A percentile compares a stretch with the other conserved stretches of the same genome.
Conservation (phyloP, 371 early-diverging fungal genomes). For the Choanephora cucurbitarum region DNA sequence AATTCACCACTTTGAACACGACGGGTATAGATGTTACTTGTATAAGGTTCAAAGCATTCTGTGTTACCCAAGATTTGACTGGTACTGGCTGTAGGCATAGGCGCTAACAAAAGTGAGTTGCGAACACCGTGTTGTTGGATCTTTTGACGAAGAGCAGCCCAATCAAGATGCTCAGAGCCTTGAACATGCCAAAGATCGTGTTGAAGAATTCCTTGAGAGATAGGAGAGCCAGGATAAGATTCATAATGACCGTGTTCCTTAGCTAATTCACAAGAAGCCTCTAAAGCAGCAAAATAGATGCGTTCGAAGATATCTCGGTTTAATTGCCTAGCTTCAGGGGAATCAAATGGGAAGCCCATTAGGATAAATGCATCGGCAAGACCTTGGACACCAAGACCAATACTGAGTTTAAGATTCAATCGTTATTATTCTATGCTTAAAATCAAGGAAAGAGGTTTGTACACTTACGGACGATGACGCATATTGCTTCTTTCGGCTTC, state of each 20-base stretch:
- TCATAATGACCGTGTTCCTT: constrained; percentile 84
- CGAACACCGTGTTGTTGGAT: constrained; percentile 94
- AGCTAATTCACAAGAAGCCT: constrained; percentile 95
- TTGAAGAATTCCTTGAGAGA: constrained; percentile 94
- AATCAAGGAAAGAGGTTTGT: neutral
- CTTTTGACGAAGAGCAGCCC: constrained; percentile 83
- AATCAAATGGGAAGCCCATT: constrained; percentile 97
- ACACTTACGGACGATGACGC: constrained; percentile 89
- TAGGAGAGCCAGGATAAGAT: constrained; percentile 90
- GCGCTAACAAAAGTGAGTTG: constrained; percentile 97
- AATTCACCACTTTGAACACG: constrained; percentile 99
- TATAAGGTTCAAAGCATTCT: constrained; percentile 99
- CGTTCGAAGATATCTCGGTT: constrained; percentile 97
- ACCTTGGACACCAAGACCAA: constrained; percentile 99
- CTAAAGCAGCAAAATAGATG: constrained; percentile 97
- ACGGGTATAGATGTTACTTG: constrained; percentile 97
- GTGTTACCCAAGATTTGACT: constrained; percentile 99
- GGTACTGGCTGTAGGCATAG: constrained; percentile 99
- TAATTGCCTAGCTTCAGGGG: constrained; percentile 84
- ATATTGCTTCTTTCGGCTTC: constrained; percentile 92
- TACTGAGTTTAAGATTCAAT: too few relatives aligned
- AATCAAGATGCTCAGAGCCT: constrained; percentile 89
- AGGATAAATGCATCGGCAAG: constrained; percentile 98
- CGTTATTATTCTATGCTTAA: too few relatives aligned
- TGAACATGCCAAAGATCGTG: constrained; percentile 94